Base-by-base conservation (phyloP, 768 basidiomycete genomes). In the Mycena rosella region DNA sequence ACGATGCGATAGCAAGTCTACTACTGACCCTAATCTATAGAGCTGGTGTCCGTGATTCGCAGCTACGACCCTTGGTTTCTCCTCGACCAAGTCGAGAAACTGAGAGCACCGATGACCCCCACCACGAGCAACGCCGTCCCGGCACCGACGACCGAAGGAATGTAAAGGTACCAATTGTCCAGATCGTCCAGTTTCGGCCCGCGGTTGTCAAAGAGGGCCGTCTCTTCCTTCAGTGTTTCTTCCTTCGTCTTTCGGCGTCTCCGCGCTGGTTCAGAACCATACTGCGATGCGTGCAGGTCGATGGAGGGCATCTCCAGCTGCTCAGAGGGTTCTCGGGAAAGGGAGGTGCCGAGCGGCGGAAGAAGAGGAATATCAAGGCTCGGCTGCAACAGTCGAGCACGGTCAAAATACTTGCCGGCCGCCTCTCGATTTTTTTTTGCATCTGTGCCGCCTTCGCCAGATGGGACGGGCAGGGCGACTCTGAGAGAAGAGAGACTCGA, bases 111-210 rank as follows among this genome's bases (percentile, higher is more conserved):
- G 24, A 94, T 89, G 38, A 92, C 89, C 0, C 91, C 91, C 24
- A 93, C 89, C 24, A 94, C 91, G 47, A 94, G 83, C 61, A 95
- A 74, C 48, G 93, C 93, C 24, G 93, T 94, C n/a, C 93, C 93
- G 27, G 93, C 93, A 11, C 93, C 93, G 9, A 95, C 89, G 68
- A 95, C 77, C 27, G 91, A 89, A 5, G 93, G 93, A 44, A 95
- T 80, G 66, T 93, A 92, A 54, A 94, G 72, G 72, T 93, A 94
- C 93, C 93, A 95, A 77, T 83, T 87, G 61, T 93, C 91, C 42
- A 90, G 82, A 38, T 90, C 89, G 24, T 88, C 87, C 55, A 85
- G 74, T 63, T 85, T 85, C 48, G 83, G 77, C 38, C 80, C 82
- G 40, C 82, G 80, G 66, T 83, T 78, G 49, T 80, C 73, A 64